Evolutionary conservation across 768 basidiomycete genomes (phyloP), one percentile per base, ranked within the genome.

Genomic region (Lentinula sp.): DNA sequence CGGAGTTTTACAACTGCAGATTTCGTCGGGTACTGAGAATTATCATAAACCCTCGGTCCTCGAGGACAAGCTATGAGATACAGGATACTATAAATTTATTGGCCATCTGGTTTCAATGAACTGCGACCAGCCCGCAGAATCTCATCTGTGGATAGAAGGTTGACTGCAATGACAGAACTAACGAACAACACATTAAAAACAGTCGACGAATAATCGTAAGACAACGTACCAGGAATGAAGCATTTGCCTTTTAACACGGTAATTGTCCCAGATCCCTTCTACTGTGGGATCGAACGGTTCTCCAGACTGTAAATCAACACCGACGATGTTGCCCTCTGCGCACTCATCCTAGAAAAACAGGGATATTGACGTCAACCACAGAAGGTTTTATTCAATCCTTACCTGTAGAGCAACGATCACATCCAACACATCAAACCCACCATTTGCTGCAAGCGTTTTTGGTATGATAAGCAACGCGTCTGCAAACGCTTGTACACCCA

Each of bases 191-290:
- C 64, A 41, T 42, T 33, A 63, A 57, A 48, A 52, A 8, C 61
- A 59, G 39, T 36, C 18, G 36, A 12, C 57, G 23, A 46, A 18
- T 33, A 37, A 18, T 42, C 6, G 7, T 20, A 12, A 51, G 48
- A 42, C 51, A 32, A 77, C 86, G 71, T 66, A 95, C 94, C 92
- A 93, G 69, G 94, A 96, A 71, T 98, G 95, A 50, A 99, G 76
- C 94, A 99, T 97, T 72, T 99, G 97, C 63, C 96, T 81, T 80
- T 99, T 99, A 63, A 99, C 97, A 65, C 97, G 82, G 71, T 97
- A 98, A 76, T 98, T 98, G 72, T 99, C 97, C 95, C 95, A 99
- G 32, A 99, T 87, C 41, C 97, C 97, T 70, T 95, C 91, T 5
- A 93, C 87, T 9, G 92, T 92, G 20, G 97, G 97, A 70, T 99